Percentiles rank a stretch among this genome's conserved stretches.
Conservation (phyloP, 164 flowering plant species). For the Kingdonia uniflora region DNA sequence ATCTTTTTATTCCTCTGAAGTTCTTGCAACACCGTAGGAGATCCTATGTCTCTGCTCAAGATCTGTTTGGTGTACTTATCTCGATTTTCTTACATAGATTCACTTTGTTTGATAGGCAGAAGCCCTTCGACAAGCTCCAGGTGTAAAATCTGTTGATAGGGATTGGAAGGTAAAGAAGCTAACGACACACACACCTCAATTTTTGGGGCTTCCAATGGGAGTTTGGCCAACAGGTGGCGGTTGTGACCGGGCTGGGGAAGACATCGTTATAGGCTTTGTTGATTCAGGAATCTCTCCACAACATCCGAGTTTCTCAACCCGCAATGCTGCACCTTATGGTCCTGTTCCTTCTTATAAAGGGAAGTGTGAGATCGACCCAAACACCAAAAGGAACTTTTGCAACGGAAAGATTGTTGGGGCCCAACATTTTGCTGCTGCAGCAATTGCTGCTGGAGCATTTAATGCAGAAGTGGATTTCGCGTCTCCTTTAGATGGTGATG, state of each 20-base stretch:
- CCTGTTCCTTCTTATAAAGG: slow-evolving; percentile 79
- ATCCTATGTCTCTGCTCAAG: too few relatives aligned
- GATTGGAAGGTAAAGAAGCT: slow-evolving; percentile 91
- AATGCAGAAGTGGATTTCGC: slow-evolving; percentile 76
- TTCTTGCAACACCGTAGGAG: too few relatives aligned
- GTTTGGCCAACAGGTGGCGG: slow-evolving; percentile 99
- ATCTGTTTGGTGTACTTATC: slow-evolving; percentile 1
- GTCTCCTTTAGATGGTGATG: slow-evolving; percentile 98
- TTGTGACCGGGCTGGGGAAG: slow-evolving; percentile 86
- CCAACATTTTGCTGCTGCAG: slow-evolving; percentile 95
- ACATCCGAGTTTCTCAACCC: slow-evolving; percentile 80
- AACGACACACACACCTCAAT: slow-evolving; percentile 95
- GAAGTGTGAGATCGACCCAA: slow-evolving; percentile 85
- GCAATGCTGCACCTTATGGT: slow-evolving; percentile 62
- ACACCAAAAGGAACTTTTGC: slow-evolving; percentile 59
- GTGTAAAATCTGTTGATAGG: slow-evolving; percentile 81
- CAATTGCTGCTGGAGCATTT: slow-evolving; percentile 82
- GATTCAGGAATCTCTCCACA: slow-evolving; percentile 93
- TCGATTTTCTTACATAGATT: slow-evolving; percentile 3
- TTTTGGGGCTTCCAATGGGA: slow-evolving; percentile 96
- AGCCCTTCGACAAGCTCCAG: slow-evolving; percentile 54
- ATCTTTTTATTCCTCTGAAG: too few relatives aligned
- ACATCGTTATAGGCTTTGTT: slow-evolving; percentile 86
- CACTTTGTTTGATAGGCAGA: slow-evolving; percentile 66
- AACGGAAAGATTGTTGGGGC: slow-evolving; percentile 98